Evolutionary conservation across 257 asterid genomes (phyloP), one percentile per base, ranked within the genome.

Genomic region (Solanum stenotomum): DNA sequence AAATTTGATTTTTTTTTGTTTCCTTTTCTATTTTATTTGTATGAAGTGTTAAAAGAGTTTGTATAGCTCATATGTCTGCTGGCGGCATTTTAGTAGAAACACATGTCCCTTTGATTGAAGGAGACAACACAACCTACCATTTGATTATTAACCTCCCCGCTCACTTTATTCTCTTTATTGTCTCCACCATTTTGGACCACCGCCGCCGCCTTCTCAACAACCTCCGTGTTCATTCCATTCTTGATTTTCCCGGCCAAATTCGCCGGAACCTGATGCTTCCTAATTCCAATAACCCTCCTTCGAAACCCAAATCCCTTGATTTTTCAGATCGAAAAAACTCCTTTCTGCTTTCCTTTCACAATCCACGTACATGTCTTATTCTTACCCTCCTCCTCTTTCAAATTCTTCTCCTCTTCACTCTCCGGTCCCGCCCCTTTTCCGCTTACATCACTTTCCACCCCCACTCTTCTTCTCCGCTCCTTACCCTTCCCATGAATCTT

Each of bases 371-470:
- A 87, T 91, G 93, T 87, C 83, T 88, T 31, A 52, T 88, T 40
- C 88, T 90, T 71, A 71, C 85, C 46, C 34, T 91, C 87, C 77
- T 87, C 87, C 83, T 90, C 77, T 83, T 90, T 77, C 91, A 90
- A 63, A n/a, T 89, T 8, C 83, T 91, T 59, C 91, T 90, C 87
- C 86, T 91, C 86, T 77, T 85, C 86, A 76, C 84, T 16, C 46
- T 87, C 42, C 91, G 87, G 31, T 65, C 88, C 59, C 78, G 4
- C n/a, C 87, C 68, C 63, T 68, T 78, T 72, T 77, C 79, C 83
- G 9, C 67, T 35, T 14, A 29, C 82, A 37, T 76, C 75, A 61
- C 76, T 38, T 75, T 83, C 59, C 67, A 35, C 75, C 38, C 86
- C 42, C 35, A 75, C 20, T 34, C 4, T 59, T 25, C 68, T 65